Base-by-base conservation (phyloP, 495 filamentous ascomycete genomes). In the Aspergillus bridgeri region DNA sequence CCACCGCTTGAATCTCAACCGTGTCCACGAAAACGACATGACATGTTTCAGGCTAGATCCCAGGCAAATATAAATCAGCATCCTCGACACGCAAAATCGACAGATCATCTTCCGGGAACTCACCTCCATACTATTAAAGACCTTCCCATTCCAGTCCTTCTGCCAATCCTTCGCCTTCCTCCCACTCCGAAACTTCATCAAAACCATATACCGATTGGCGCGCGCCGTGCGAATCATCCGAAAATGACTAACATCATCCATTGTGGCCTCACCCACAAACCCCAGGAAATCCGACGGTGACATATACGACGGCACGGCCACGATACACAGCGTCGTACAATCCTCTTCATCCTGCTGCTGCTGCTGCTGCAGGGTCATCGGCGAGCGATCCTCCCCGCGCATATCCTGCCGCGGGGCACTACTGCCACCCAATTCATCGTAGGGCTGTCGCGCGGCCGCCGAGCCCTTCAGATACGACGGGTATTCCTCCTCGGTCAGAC, bases 11-110 rank as follows among this genome's bases (percentile, higher is more conserved):
- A 61, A 89, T 89, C 58, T 85, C 79, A 43, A 98, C 95, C 9
- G 90, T 90, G 66, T 94, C 96, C 71, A 98, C 87, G 69, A 95
- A 97, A 1, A 94, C 89, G 38, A 97, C 90, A 74, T 96, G 95
- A 71, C 94, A 98, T 43, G 91, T 92, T 73, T 98, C 95, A 38
- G 94, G 90, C 91, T 96, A 60, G 33, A 29, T 46, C 25, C 42
- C 42, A 45, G 15, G 27, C 27, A 7, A 54, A 42, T 75, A 21
- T 7, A 57, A 20, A 13, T 27, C 5, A 19, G 48, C 27, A 29
- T 17, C 43, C 51, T 9, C 44, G 19, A 52, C 58, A 43, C 11
- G 6, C 47, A 43, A 61, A 19, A 44, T n/a, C 53, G 21, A 23
- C 53, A 52, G 18, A 45, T n/a, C n/a, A n/a, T n/a, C n/a, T n/a